Percentiles rank a stretch among this genome's conserved stretches.
These are phyloP conservation scores for Piper betle DNA, from an alignment of 164 flowering plant species.

Conservation along the genomic window DNA sequence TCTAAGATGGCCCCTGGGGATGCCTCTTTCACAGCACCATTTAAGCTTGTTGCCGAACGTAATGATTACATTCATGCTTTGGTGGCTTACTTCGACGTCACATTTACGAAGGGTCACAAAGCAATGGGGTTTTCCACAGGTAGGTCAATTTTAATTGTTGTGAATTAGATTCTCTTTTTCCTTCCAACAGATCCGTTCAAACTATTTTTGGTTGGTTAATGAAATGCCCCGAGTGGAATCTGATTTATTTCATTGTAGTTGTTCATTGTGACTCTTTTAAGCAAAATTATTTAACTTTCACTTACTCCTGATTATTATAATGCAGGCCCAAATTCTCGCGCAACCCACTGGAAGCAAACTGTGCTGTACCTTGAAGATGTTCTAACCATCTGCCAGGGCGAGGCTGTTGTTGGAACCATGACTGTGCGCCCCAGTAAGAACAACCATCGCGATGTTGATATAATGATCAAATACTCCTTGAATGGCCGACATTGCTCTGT, in stretches of 20 bases:
- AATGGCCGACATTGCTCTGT: conserved; percentile 45
- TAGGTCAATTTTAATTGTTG: conserved; percentile 6
- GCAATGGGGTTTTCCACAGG: conserved; percentile 93
- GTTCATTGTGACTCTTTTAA: background rate
- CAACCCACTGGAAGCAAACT: conserved; percentile 98
- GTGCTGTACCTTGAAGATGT: conserved; percentile 92
- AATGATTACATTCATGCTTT: conserved; percentile 94
- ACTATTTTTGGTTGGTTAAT: too few species aligned
- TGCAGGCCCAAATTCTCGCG: conserved; percentile 83
- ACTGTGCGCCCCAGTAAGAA: conserved; percentile 80
- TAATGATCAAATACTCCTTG: conserved; percentile 62
- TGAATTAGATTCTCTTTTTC: background rate
- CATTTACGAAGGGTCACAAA: conserved; percentile 88
- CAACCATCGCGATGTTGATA: conserved; percentile 90
- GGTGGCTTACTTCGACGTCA: conserved; percentile 92
- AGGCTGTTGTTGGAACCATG: conserved; percentile 64
- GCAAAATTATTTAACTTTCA: background rate
- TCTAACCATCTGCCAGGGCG: conserved; percentile 80
- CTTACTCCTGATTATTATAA: background rate
- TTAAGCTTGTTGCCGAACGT: conserved; percentile 86
- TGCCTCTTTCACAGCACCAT: conserved; percentile 89
- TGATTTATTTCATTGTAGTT: background rate
- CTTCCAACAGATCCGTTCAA: background rate
- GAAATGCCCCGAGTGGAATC: too few species aligned
- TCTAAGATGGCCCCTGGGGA: conserved; percentile 88